Evolutionary conservation across 495 filamentous ascomycete genomes (phyloP).

Genomic region (Clavariopsis aquatica): DNA sequence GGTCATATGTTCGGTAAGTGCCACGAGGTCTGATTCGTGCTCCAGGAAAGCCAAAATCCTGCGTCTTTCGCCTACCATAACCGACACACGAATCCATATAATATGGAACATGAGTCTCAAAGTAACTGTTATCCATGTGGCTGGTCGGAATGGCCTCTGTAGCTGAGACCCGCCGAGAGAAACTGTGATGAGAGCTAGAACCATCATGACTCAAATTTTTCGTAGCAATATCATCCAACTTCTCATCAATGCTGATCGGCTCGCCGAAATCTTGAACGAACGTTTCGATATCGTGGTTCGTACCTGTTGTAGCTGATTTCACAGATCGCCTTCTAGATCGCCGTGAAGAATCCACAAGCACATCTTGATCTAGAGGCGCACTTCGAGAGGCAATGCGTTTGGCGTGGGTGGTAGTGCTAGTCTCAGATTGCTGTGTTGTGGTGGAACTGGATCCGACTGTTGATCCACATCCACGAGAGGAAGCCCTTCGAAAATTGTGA

Average conservation of each 20-base stretch:
- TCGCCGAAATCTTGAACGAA: constrained; percentile 20
- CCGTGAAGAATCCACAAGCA: not conserved
- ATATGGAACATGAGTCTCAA: constrained; percentile 13
- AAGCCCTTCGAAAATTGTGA: constrained; percentile 16
- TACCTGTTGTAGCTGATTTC: not conserved
- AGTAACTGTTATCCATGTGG: constrained; percentile 13
- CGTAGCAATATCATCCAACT: constrained; percentile 1
- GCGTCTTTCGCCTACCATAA: constrained; percentile 27
- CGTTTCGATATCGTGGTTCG: constrained; percentile 8
- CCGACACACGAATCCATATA: constrained; percentile 19
- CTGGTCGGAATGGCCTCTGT: not conserved
- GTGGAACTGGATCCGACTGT: not conserved
- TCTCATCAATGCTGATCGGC: not conserved
- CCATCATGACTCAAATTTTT: constrained; percentile 21
- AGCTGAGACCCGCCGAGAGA: constrained; percentile 1
- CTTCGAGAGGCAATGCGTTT: not conserved
- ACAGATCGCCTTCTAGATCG: not conserved
- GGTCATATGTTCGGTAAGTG: not conserved
- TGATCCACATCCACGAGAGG: not conserved
- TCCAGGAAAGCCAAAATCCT: constrained; percentile 36
- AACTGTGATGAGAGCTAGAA: constrained; percentile 6
- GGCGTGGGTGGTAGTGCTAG: not conserved
- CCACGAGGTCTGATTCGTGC: constrained; percentile 25
- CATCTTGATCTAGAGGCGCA: constrained; percentile 2
- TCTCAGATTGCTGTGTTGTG: not conserved